phyloP scores from a whole-genome alignment of 2,329 filamentous ascomycete genomes.

The Decorospora gaudefroyi region DNA sequence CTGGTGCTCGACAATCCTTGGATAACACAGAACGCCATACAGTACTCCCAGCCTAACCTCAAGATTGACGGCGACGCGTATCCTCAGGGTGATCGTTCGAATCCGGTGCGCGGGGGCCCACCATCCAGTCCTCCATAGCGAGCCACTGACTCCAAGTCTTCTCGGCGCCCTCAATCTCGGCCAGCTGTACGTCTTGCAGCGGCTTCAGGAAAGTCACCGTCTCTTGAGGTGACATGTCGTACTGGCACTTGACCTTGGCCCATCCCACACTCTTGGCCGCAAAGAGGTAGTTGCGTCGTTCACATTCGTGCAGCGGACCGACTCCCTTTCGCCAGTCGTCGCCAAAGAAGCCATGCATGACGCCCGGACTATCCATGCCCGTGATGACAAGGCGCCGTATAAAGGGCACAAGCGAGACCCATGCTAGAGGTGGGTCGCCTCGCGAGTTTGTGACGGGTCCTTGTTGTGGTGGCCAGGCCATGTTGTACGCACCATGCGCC shows the following conservation, averaged over 20 bases:
- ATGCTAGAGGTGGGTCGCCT: conserved; percentile 47
- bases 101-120: conserved; percentile 75
- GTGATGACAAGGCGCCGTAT: conserved; percentile 88
- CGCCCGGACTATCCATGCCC: conserved; percentile 81
- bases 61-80: conserved; percentile 29
- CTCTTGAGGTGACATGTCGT: conserved; percentile 84
- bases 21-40: conserved; percentile 29
- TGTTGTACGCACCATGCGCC: conserved; percentile 42
- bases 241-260: conserved; percentile 85
- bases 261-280: conserved; percentile 91
- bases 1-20: conserved; percentile 15
- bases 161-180: conserved; percentile 83
- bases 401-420: conserved; percentile 80
- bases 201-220: conserved; percentile 85
- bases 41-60: conserved; percentile 25
- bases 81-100: conserved; percentile 36
- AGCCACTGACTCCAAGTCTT: conserved; percentile 91
- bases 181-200: conserved; percentile 73
- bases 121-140: conserved; percentile 98
- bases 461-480: conserved; percentile 52
- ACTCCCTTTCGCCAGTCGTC: conserved; percentile 84
- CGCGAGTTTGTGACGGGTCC: conserved; percentile 47
- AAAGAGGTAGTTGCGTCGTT: conserved; percentile 92
- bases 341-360: conserved; percentile 97
- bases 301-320: conserved; percentile 81